A percentile compares a stretch with the other conserved stretches of the same genome.
phyloP scores from a whole-genome alignment of 768 basidiomycete species.

The Termitomyces eurrhizus region DNA sequence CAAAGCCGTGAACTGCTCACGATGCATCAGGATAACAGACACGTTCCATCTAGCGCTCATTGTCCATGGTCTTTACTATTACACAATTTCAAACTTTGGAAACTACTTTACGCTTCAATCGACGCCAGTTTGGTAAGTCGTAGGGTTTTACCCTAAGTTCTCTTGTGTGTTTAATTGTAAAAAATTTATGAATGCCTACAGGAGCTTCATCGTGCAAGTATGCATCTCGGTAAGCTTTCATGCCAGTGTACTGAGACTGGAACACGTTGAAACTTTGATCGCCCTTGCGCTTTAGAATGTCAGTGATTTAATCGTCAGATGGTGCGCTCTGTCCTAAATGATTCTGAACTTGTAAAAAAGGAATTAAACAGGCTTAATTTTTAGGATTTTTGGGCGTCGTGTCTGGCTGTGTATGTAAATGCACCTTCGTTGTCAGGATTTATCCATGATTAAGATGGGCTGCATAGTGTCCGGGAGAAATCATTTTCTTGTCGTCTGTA shows the following conservation, averaged over 20 bases:
- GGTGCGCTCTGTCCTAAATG: neutral
- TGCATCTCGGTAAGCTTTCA: neutral
- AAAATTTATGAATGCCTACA: neutral
- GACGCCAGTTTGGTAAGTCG: neutral
- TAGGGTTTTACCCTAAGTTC: neutral
- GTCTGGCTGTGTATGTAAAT: neutral
- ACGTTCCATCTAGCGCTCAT: neutral
- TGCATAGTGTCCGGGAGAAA: neutral
- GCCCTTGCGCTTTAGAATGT: neutral
- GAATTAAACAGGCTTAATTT: neutral
- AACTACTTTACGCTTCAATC: neutral
- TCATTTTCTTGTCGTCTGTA: neutral
- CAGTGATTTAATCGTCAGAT: neutral
- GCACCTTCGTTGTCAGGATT: neutral
- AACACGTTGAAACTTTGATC: neutral
- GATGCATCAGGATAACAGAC: neutral
- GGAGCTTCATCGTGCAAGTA: neutral
- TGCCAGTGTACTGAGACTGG: neutral
- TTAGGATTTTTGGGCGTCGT: neutral
- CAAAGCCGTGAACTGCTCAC: neutral
- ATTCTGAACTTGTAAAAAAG: neutral
- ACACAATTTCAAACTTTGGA: neutral
- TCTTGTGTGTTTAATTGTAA: no score
- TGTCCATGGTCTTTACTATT: neutral
- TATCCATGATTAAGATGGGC: neutral